Percentiles rank a stretch among this genome's conserved stretches.
Conservation (phyloP, 2,329 filamentous ascomycete genomes). For the Fusarium sp. region DNA sequence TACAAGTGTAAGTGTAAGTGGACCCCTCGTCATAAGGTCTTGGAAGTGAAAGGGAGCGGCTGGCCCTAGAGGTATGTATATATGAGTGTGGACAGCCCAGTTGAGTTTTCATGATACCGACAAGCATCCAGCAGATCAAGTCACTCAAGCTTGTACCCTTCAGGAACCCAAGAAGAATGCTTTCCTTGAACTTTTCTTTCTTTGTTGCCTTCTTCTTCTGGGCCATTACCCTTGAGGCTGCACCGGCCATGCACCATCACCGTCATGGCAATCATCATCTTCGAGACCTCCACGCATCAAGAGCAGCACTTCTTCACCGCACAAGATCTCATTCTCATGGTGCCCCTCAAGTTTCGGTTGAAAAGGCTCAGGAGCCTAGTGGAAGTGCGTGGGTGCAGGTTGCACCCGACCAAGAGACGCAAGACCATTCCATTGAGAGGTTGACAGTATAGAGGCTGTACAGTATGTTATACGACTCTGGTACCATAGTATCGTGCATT, state of each 20-base stretch:
- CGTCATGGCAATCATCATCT: slow-evolving; percentile 37
- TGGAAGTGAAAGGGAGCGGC: slow-evolving; percentile 30
- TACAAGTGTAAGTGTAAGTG: neutral
- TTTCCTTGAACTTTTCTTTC: slow-evolving; percentile 33
- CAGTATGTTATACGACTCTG: neutral
- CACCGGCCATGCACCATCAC: slow-evolving; percentile 45
- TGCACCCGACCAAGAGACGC: slow-evolving; percentile 1
- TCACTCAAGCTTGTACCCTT: neutral
- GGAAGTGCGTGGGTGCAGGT: slow-evolving; percentile 21
- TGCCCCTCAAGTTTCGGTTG: slow-evolving; percentile 16
- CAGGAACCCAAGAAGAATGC: slow-evolving; percentile 28
- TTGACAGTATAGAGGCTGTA: slow-evolving; percentile 8
- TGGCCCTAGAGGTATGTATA: slow-evolving; percentile 31
- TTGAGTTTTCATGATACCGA: slow-evolving; percentile 4
- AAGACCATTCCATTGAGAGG: slow-evolving; percentile 8
- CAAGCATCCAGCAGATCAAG: slow-evolving; percentile 20
- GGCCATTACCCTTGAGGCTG: slow-evolving; percentile 44
- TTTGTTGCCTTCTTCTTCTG: slow-evolving; percentile 43
- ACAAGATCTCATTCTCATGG: slow-evolving; percentile 15
- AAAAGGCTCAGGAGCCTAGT: slow-evolving; percentile 26
- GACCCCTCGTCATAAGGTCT: slow-evolving; percentile 32
- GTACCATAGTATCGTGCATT: too few species aligned
- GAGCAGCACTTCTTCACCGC: slow-evolving; percentile 53
- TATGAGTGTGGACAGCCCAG: slow-evolving; percentile 32
- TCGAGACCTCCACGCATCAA: slow-evolving; percentile 45